These are phyloP conservation scores for Rhododendron ferrugineum DNA, from an alignment of 148 eudicot genomes.

Conservation along the genomic window DNA sequence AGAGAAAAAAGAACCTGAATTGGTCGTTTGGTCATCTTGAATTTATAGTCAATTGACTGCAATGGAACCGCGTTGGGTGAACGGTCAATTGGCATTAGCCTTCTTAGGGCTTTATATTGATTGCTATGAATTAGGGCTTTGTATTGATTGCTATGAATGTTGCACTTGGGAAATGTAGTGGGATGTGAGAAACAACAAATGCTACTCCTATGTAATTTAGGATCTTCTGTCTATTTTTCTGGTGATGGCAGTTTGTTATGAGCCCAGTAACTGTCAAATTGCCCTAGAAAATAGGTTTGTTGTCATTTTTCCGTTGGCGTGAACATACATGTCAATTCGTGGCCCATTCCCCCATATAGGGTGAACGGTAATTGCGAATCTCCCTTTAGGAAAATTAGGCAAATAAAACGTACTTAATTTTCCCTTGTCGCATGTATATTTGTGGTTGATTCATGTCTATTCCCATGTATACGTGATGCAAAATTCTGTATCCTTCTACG, in stretches of 20 bases:
- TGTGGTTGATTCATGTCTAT: background rate
- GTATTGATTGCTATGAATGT: background rate
- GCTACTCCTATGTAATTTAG: background rate
- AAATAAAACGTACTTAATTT: no score
- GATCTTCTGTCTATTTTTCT: background rate
- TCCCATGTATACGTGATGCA: background rate
- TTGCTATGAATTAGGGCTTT: background rate
- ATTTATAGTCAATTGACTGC: background rate
- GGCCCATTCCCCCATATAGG: no score
- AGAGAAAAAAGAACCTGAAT: background rate
- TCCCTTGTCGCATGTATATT: no score
- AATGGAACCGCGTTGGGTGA: background rate
- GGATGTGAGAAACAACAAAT: background rate
- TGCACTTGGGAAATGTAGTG: background rate
- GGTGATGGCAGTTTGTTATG: background rate
- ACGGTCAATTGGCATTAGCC: background rate
- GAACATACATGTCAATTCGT: background rate
- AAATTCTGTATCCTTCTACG: background rate
- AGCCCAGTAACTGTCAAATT: background rate
- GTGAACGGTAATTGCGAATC: no score
- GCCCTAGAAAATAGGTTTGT: background rate
- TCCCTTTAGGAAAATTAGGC: no score
- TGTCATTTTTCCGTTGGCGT: background rate
- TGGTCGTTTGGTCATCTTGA: background rate
- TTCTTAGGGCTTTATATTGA: background rate